phyloP scores from a whole-genome alignment of 2,329 filamentous ascomycete genomes.

The Colletotrichum australisinense region DNA sequence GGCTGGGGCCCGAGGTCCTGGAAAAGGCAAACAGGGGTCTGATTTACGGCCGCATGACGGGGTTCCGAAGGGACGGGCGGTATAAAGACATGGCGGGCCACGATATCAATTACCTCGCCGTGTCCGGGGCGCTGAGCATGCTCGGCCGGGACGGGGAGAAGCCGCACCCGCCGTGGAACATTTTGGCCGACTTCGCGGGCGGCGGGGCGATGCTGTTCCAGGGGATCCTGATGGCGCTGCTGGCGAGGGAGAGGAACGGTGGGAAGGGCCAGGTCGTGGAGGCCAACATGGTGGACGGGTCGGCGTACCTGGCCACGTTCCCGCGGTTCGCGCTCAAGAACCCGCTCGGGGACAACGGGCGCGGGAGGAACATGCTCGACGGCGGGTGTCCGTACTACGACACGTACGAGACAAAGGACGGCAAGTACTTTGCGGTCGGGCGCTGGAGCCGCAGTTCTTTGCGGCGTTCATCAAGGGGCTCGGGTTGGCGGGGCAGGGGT shows the following conservation, averaged over 20 bases:
- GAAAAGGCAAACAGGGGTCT: constrained; percentile 77
- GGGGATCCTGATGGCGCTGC: constrained; percentile 83
- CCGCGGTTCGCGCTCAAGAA: constrained; percentile 75
- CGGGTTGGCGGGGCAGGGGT: constrained; percentile 62
- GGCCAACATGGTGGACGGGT: constrained; percentile 96
- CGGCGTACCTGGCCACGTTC: constrained; percentile 81
- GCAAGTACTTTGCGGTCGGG: constrained; percentile 86
- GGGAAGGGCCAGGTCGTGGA: constrained; percentile 90
- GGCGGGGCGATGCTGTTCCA: constrained; percentile 86
- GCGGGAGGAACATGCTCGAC: constrained; percentile 85
- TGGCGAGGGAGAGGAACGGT: constrained; percentile 67
- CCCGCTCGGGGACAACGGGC: constrained; percentile 68
- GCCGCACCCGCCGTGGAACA: constrained; percentile 84
- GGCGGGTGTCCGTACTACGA: constrained; percentile 90
- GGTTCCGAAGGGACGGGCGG: constrained; percentile 87
- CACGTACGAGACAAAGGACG: constrained; percentile 86
- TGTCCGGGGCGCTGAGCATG: constrained; percentile 82
- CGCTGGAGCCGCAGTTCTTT: constrained; percentile 91
- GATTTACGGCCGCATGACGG: constrained; percentile 88
- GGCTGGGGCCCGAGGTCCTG: constrained; percentile 78
- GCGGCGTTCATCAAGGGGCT: constrained; percentile 74
- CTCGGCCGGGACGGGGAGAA: constrained; percentile 77
- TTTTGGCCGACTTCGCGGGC: constrained; percentile 91
- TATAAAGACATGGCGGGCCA: constrained; percentile 92
- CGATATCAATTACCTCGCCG: constrained; percentile 96